Conservation (phyloP, 331 rosid genomes). For the Cydonia oblonga region DNA sequence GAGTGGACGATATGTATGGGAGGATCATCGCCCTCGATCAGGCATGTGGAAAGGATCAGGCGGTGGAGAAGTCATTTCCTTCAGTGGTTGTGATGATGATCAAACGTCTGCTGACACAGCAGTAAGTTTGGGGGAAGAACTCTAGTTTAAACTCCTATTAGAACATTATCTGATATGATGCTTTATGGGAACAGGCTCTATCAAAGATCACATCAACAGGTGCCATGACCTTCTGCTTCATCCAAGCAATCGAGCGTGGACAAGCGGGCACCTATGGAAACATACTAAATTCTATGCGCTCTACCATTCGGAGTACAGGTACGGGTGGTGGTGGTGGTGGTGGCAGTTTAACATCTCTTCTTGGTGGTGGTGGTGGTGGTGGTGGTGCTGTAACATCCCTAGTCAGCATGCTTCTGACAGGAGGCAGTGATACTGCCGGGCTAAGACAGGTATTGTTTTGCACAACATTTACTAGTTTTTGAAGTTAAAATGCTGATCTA, state of each 20-base stretch:
- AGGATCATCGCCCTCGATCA: slow-evolving; percentile 86
- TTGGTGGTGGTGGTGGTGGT: slow-evolving; percentile 48
- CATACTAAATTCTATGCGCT: slow-evolving; percentile 76
- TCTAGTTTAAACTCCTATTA: neutral
- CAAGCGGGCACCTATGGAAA: slow-evolving; percentile 74
- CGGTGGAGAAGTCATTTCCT: slow-evolving; percentile 87
- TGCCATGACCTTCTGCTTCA: slow-evolving; percentile 95
- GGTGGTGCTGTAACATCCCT: slow-evolving; percentile 57
- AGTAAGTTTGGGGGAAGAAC: slow-evolving; percentile 31
- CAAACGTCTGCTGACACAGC: slow-evolving; percentile 90
- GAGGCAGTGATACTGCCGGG: slow-evolving; percentile 67
- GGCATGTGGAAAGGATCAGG: slow-evolving; percentile 80
- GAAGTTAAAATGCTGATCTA: neutral
- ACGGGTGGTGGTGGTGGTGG: slow-evolving; percentile 24
- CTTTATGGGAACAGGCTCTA: slow-evolving; percentile 52
- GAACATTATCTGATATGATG: neutral
- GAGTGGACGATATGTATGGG: slow-evolving; percentile 78
- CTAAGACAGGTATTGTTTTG: slow-evolving; percentile 60
- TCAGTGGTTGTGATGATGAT: slow-evolving; percentile 83
- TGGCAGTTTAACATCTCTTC: slow-evolving; percentile 40
- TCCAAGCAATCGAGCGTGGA: slow-evolving; percentile 87
- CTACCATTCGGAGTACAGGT: slow-evolving; percentile 53
- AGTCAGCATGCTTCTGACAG: slow-evolving; percentile 71
- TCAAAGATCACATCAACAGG: slow-evolving; percentile 93
- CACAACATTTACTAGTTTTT: neutral